These are phyloP conservation scores for Starmerella apis DNA, from an alignment of 805 yeast species.

Conservation along the genomic window DNA sequence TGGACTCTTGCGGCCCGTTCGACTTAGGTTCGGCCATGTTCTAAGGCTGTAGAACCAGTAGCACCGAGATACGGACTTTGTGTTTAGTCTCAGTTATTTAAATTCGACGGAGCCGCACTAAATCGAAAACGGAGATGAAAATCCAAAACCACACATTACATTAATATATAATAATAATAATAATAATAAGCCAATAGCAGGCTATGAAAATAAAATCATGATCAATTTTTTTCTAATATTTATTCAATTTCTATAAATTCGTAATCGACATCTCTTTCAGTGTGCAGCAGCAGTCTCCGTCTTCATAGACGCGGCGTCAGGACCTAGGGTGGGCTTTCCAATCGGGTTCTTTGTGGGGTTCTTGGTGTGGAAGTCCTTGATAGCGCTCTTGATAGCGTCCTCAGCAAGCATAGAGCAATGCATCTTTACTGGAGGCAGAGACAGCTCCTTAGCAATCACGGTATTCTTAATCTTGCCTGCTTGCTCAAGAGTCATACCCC, in stretches of 20 bases:
- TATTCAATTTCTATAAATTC: neutral
- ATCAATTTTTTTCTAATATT: neutral
- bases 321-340: constrained; percentile 43
- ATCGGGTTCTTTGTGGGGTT: constrained; percentile 42
- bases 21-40: neutral
- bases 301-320: constrained; percentile 36
- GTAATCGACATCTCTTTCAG: neutral
- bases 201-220: too few species aligned
- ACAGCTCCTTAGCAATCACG: constrained; percentile 84
- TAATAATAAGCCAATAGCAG: too few species aligned
- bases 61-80: constrained; percentile 4
- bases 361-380: constrained; percentile 86
- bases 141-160: too few species aligned
- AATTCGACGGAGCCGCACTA: too few species aligned
- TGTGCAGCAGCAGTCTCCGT: neutral
- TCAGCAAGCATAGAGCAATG: constrained; percentile 99
- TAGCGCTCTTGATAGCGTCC: constrained; percentile 95
- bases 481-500: constrained; percentile 89
- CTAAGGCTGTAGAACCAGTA: neutral
- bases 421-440: constrained; percentile 91
- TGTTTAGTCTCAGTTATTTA: neutral
- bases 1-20: constrained; percentile 9
- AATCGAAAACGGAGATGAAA: too few species aligned
- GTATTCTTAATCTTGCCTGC: constrained; percentile 90
- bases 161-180: too few species aligned